Evolutionary conservation across 2,329 filamentous ascomycete species (phyloP), one percentile per base, ranked within the genome.

Genomic region (Colletotrichum nymphaeae): DNA sequence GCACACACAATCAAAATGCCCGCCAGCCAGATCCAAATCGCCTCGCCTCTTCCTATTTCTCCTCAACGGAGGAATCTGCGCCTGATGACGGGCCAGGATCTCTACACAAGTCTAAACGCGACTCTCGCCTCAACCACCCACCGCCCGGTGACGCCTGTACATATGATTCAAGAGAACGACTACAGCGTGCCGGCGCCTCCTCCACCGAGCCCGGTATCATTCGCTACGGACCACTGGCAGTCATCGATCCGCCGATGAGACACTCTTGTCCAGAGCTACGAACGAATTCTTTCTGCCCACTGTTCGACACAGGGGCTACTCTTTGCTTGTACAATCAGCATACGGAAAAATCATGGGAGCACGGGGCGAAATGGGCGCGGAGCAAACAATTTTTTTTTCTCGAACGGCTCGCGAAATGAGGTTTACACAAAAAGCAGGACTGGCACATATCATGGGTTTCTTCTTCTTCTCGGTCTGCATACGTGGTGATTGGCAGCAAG

Each of bases 181-280:
- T 92, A 91, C 83, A 85, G 86, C 37, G 90, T 92, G 24, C 91
- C 91, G n/a, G 90, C 90, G 16, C 89, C 91, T 53, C 91, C 91
- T 14, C 91, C 91, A 24, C 90, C 91, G 14, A 91, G 88, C 76
- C 91, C 91, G 8, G 88, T 92, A 78, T 89, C 88, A 82, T 92
- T 91, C 78, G 86, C 88, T 35, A 81, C 83, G 28, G 89, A 91
- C 70, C 85, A 88, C 79, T 91, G 89, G 88, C 83, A 86, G 66
- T 80, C 81, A 46, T 79, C 79, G 26, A 68, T 81, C 57, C 80
- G 79, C 74, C 80, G 78, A 73, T 83, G 19, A 74, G 42, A n/a
- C 16, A 4, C 8, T 28, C 32, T 59, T 16, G n/a, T 8, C 3
- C 49, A 58, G 30, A 52, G 30, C 35, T 58, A 46, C 9, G 9